Evolutionary conservation across 2,329 filamentous ascomycete species (phyloP).

Genomic region (Mariannaea elegans): DNA sequence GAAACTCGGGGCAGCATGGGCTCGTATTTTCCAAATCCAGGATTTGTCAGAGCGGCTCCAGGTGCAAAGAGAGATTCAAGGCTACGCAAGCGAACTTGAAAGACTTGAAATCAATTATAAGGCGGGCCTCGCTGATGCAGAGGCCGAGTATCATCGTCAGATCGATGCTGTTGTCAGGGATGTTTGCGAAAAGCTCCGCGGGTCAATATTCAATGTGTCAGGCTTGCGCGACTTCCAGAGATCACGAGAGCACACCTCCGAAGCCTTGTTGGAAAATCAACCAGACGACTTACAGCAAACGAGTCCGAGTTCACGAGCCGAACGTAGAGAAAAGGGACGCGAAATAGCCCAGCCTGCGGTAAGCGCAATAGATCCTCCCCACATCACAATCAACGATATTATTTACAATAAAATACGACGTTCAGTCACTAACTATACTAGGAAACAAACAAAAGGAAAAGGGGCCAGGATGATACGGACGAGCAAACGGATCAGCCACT

Average conservation of each 20-base stretch:
- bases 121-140: constrained; percentile 7
- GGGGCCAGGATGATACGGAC: background rate
- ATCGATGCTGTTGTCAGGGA: constrained; percentile 12
- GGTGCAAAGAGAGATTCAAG: background rate
- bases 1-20: background rate
- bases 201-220: background rate
- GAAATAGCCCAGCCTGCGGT: background rate
- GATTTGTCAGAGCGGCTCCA: background rate
- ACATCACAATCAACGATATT: background rate
- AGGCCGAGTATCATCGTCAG: constrained; percentile 13
- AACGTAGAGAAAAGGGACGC: no score
- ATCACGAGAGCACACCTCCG: background rate
- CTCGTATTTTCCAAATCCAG: background rate
- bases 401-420: background rate
- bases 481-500: constrained; percentile 7
- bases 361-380: background rate
- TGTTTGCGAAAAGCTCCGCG: constrained; percentile 16
- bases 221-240: background rate
- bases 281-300: no score
- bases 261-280: no score
- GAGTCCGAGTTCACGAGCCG: no score
- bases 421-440: background rate
- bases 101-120: constrained; percentile 13
- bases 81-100: background rate
- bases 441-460: constrained; percentile 22